Evolutionary conservation across 2,329 filamentous ascomycete species (phyloP), one percentile per base, ranked within the genome.

Genomic region (Ceratocystis harringtonii): DNA sequence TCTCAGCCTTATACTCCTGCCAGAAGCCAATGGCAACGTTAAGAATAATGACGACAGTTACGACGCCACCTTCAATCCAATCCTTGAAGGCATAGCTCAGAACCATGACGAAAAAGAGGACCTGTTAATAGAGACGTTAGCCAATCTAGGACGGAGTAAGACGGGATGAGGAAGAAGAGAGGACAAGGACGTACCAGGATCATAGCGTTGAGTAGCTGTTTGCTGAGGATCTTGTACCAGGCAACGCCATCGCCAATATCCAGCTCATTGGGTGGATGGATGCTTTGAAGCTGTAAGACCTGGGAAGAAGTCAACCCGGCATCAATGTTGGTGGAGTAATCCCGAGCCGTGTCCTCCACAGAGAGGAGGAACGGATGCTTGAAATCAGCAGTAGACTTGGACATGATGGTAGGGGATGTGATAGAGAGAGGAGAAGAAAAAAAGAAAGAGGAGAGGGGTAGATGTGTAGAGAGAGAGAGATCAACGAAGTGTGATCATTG

Each of bases 201-300:
- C 88, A 90, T 90, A 66, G 88, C 87, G 78, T 91, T 91, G 72
- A 85, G 82, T 25, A 90, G 74, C 73, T 91, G 88, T 70, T 86
- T 85, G 66, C 87, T 76, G 60, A 91, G 76, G 52, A 91, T 89
- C 70, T 86, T 91, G 70, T 85, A 78, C 87, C 85, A 80, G 72
- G 81, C 82, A 61, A 91, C 84, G 32, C 82, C 82, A 32, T 81
- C 84, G 22, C 80, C 85, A 22, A 89, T 82, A 57, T 89, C 83
- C 22, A 91, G 78, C 71, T 89, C 85, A 75, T 91, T 91, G 19
- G 75, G 77, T 62, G 86, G 86, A 72, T 86, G 84, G 67, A 81
- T 78, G 25, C 80, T 74, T 65, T 84, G 79, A 28, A 86, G 77
- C 65, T 82, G 74, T 63, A 78, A 73, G 25, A 88, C 86, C 71